Percentiles rank a stretch among this genome's conserved stretches.
phyloP scores from a whole-genome alignment of 2,329 filamentous ascomycete genomes.

The Onygena corvina region DNA sequence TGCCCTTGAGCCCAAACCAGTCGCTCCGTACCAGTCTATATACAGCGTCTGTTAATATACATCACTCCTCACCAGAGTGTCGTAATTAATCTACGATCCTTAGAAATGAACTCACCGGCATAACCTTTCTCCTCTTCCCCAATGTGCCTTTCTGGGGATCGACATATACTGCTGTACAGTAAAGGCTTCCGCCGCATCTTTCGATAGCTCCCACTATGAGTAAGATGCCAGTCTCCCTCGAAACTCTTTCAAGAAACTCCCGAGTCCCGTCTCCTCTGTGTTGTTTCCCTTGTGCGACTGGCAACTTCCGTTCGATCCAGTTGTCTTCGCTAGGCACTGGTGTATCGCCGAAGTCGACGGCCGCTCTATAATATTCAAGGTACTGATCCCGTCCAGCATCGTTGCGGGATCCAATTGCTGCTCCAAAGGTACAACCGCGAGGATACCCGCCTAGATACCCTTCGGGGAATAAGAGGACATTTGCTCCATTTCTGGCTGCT shows the following conservation, averaged over 20 bases:
- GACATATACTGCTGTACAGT: slow-evolving; percentile 72
- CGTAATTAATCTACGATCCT: background rate
- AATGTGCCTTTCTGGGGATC: slow-evolving; percentile 60
- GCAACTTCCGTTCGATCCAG: slow-evolving; percentile 56
- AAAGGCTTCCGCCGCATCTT: slow-evolving; percentile 66
- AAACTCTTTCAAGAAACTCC: slow-evolving; percentile 65
- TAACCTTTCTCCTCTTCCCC: slow-evolving; percentile 82
- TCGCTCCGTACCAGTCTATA: slow-evolving; percentile 62
- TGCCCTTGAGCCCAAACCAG: slow-evolving; percentile 82
- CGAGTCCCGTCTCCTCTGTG: slow-evolving; percentile 61
- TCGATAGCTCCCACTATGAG: slow-evolving; percentile 71
- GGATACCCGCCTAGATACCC: slow-evolving; percentile 89
- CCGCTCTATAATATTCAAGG: slow-evolving; percentile 62
- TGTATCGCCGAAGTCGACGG: slow-evolving; percentile 76
- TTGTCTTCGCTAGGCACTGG: slow-evolving; percentile 55
- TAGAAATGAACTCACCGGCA: slow-evolving; percentile 52
- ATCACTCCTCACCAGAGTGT: background rate
- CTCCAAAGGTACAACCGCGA: slow-evolving; percentile 65
- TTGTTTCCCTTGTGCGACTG: slow-evolving; percentile 40
- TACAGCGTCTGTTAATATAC: background rate
- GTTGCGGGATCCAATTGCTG: slow-evolving; percentile 56
- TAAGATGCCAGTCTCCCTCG: slow-evolving; percentile 67
- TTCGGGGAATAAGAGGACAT: slow-evolving; percentile 80
- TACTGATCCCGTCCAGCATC: slow-evolving; percentile 67
- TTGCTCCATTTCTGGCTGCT: slow-evolving; percentile 48